These are phyloP conservation scores for Triadica sebifera DNA, from an alignment of 345 rosid species.

Conservation along the genomic window DNA sequence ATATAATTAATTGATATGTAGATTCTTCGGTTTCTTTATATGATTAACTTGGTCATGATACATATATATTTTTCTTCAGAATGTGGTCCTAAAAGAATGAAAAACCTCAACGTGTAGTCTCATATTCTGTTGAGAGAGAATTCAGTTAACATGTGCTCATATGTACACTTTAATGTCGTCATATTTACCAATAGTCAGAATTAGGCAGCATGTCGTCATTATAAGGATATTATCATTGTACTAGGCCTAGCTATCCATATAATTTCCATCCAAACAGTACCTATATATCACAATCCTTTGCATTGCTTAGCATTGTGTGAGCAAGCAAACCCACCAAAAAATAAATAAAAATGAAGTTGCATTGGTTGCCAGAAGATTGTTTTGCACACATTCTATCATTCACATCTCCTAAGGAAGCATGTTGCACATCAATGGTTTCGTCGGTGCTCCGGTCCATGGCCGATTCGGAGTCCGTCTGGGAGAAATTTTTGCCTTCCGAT, in stretches of 20 bases:
- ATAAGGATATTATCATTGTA: not conserved
- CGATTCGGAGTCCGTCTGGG: slow-evolving; percentile 35
- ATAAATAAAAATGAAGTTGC: not conserved
- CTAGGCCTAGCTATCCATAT: too few relatives aligned
- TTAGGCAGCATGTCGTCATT: slow-evolving; percentile 4
- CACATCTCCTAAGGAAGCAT: slow-evolving; percentile 37
- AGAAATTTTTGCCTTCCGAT: slow-evolving; percentile 33
- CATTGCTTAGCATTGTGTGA: not conserved
- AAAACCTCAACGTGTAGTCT: not conserved
- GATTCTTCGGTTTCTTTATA: too few relatives aligned
- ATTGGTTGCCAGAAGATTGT: slow-evolving; percentile 14
- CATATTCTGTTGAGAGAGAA: not conserved
- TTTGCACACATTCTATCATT: slow-evolving; percentile 21
- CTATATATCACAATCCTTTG: not conserved
- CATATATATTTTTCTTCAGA: not conserved
- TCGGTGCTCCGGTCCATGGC: slow-evolving; percentile 17
- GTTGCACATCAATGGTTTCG: slow-evolving; percentile 32
- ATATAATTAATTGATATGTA: too few relatives aligned
- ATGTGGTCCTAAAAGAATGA: too few relatives aligned
- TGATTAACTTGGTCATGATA: too few relatives aligned
- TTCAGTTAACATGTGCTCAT: not conserved
- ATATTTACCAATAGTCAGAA: not conserved
- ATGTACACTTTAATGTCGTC: slow-evolving; percentile 5
- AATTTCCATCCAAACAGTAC: too few relatives aligned
- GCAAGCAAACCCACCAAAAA: not conserved